Evolutionary conservation across 345 rosid genomes (phyloP).

Genomic region (Xanthoceras sorbifolium): DNA sequence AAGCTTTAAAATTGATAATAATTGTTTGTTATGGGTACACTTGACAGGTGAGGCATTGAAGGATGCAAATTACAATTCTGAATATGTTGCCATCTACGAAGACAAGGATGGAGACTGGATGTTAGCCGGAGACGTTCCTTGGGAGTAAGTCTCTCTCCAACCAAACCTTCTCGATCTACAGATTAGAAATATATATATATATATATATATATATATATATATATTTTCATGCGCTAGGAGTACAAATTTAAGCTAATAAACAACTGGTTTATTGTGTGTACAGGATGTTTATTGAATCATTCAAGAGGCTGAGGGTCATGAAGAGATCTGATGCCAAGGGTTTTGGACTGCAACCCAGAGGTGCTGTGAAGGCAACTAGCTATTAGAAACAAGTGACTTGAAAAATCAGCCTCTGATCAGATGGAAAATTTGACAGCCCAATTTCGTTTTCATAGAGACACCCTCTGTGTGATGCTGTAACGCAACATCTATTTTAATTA

Average conservation of each 20-base stretch:
- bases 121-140: conserved; percentile 97
- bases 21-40: neutral
- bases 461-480: neutral
- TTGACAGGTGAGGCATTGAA: conserved; percentile 55
- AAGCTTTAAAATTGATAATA: neutral
- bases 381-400: neutral
- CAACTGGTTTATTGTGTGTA: neutral
- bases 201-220: no score
- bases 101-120: conserved; percentile 98
- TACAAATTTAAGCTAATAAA: neutral
- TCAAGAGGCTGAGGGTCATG: conserved; percentile 68
- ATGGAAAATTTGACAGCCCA: conserved; percentile 18
- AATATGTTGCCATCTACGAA: conserved; percentile 74
- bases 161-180: neutral
- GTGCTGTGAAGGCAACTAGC: neutral
- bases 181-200: no score
- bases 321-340: conserved; percentile 49
- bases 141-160: conserved; percentile 66
- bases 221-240: no score
- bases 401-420: neutral
- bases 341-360: conserved; percentile 14
- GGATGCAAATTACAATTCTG: conserved; percentile 66
- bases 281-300: conserved; percentile 69
- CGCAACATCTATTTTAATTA: conserved; percentile 14
- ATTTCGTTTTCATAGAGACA: conserved; percentile 18